These are phyloP conservation scores for Solanum hybrid DNA, from an alignment of 305 asterid species.

Conservation along the genomic window DNA sequence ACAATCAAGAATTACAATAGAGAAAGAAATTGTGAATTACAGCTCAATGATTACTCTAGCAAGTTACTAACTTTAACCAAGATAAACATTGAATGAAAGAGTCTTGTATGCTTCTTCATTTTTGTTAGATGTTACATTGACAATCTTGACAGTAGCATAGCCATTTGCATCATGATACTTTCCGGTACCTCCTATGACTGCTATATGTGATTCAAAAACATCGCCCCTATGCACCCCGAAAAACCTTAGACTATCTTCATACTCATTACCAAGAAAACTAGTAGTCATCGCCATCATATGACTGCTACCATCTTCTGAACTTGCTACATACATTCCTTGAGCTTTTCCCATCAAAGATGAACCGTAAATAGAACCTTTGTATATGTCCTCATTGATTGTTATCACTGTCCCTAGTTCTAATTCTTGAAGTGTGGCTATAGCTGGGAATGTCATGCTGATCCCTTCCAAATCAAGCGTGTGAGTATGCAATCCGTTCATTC, in stretches of 20 bases:
- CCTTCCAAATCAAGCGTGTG: constrained; percentile 22
- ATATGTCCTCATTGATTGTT: constrained; percentile 22
- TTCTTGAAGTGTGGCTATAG: constrained; percentile 24
- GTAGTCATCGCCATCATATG: constrained; percentile 31
- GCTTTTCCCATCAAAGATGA: constrained; percentile 26
- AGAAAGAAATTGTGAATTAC: not conserved
- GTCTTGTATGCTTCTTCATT: constrained; percentile 13
- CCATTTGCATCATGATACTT: constrained; percentile 35
- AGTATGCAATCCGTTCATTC: not conserved
- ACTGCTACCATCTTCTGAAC: constrained; percentile 26
- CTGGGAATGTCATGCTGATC: constrained; percentile 21
- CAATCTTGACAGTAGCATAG: constrained; percentile 26
- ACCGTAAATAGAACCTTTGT: not conserved
- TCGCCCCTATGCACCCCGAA: constrained; percentile 29
- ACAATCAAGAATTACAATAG: not conserved
- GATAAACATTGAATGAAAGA: constrained; percentile 16
- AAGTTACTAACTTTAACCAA: constrained; percentile 8
- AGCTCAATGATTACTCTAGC: not conserved
- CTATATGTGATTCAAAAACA: constrained; percentile 30
- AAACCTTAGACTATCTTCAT: constrained; percentile 18
- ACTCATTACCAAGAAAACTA: constrained; percentile 10
- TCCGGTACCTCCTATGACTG: constrained; percentile 33
- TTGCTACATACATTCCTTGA: constrained; percentile 27
- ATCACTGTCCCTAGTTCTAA: constrained; percentile 26
- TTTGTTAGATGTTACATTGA: constrained; percentile 10